Conservation (phyloP, 2,329 filamentous ascomycete genomes). For the Ascosphaera aggregata region DNA sequence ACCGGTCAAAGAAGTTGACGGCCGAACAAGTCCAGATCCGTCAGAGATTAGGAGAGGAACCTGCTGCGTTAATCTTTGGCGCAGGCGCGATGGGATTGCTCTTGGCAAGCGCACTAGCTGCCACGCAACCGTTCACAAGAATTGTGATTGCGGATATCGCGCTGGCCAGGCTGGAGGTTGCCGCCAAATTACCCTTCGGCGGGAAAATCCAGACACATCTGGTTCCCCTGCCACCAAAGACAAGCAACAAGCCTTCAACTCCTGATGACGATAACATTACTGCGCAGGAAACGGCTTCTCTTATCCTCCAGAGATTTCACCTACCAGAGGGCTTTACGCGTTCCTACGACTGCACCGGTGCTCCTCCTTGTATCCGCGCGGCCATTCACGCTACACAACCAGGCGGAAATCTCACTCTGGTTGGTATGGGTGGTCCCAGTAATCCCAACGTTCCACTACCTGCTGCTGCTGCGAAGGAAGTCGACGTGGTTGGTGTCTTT, state of each 20-base stretch:
- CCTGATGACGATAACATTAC: conserved; percentile 9
- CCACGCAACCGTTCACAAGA: conserved; percentile 27
- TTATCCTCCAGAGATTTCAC: conserved; percentile 10
- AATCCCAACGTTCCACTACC: conserved; percentile 30
- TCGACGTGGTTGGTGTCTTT: conserved; percentile 34
- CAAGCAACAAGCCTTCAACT: conserved; percentile 8
- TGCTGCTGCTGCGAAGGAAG: conserved; percentile 30
- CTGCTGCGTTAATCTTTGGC: conserved; percentile 33
- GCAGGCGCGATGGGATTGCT: conserved; percentile 37
- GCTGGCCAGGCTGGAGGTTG: conserved; percentile 30
- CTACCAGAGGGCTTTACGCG: conserved; percentile 16
- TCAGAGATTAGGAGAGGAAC: conserved; percentile 16
- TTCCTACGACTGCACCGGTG: conserved; percentile 24
- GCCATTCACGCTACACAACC: conserved; percentile 22
- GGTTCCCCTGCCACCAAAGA: conserved; percentile 12
- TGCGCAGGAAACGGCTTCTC: conserved; percentile 14
- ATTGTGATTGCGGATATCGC: conserved; percentile 40
- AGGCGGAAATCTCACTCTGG: conserved; percentile 29
- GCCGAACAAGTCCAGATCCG: conserved; percentile 15
- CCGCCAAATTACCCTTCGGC: conserved; percentile 16
- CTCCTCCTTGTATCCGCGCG: conserved; percentile 21
- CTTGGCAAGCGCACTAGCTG: conserved; percentile 32
- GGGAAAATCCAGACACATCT: conserved; percentile 14
- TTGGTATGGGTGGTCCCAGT: conserved; percentile 30
- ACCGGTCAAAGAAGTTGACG: conserved; percentile 27